A percentile compares a stretch with the other conserved stretches of the same genome.
Conservation (phyloP, 495 filamentous ascomycete genomes). For the Niebla homalea region DNA sequence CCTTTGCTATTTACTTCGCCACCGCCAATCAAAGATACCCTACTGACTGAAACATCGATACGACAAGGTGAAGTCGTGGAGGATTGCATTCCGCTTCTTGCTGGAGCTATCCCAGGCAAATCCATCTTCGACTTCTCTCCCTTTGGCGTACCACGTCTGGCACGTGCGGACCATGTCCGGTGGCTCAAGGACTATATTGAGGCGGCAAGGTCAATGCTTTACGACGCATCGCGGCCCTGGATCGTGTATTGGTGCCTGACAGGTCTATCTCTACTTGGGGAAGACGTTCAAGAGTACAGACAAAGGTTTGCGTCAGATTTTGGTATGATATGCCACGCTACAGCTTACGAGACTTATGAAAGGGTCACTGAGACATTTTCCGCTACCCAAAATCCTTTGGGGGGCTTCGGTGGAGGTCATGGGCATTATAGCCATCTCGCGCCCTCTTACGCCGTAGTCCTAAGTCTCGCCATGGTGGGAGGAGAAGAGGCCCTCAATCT, state of each 20-base stretch:
- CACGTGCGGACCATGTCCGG: conserved; percentile 54
- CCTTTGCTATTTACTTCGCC: conserved; percentile 44
- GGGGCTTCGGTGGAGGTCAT: conserved; percentile 90
- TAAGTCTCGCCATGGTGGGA: conserved; percentile 64
- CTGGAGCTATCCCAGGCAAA: conserved; percentile 26
- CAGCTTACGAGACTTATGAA: conserved; percentile 3
- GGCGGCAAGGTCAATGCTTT: conserved; percentile 41
- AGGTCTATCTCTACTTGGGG: conserved; percentile 57
- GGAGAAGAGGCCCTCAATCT: conserved; percentile 57
- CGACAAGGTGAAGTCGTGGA: conserved; percentile 54
- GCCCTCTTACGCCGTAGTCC: conserved; percentile 69
- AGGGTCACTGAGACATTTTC: conserved; percentile 57
- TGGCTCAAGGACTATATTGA: conserved; percentile 60
- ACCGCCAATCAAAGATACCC: conserved; percentile 51
- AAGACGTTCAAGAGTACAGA: conserved; percentile 58
- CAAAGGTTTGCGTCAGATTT: conserved; percentile 35
- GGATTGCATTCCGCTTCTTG: conserved; percentile 57
- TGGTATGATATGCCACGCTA: neutral
- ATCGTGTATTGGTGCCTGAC: conserved; percentile 81
- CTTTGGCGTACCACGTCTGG: conserved; percentile 59
- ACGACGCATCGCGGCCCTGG: conserved; percentile 85
- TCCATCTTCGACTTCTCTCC: conserved; percentile 40
- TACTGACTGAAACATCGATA: conserved; percentile 53
- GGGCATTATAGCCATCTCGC: conserved; percentile 80
- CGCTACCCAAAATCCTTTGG: conserved; percentile 66